Evolutionary conservation across 805 yeast genomes (phyloP), one percentile per base, ranked within the genome.

Genomic region (Candida vaughaniae): DNA sequence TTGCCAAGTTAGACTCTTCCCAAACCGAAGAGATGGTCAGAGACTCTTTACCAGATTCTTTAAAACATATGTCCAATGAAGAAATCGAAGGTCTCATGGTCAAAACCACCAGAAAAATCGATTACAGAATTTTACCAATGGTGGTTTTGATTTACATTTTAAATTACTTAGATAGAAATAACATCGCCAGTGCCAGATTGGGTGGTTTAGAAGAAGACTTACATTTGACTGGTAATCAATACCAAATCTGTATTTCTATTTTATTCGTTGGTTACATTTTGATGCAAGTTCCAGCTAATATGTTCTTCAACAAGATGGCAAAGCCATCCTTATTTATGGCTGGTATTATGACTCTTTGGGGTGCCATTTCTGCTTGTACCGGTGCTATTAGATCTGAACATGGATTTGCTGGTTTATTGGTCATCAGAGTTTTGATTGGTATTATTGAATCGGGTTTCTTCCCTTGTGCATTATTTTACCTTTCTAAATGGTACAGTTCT

Each of bases 401-500:
- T 33, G 49, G 49, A 5, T 74, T 50, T 41, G 71, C 67, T 10
- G 75, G 74, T 3, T 60, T 75, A 33, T 41, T 73, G 18, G 71
- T 69, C 3, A 49, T 73, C 10, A 59, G 83, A 45, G 62, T 77
- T 18, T 44, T 77, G 23, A 54, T 75, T 31, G 80, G 80, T 5
- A 52, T 69, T 35, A 62, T 53, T 46, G 77, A 56, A 66, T 68
- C 78, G 11, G 72, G 75, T 37, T 62, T 69, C 57, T 67, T 67
- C 45, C 71, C 60, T 45, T 73, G 72, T 37, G 73, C 75, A 25
- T 56, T 75, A 31, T 73, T 66, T 44, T 71, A 68, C 25, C 53
- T 77, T 35, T 74, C 80, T 2, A 71, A 75, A 43, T 77, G 81
- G 82, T 77, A 77, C 50, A 69, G 73, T 11, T 59, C 71, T 40